Evolutionary conservation across 2,329 filamentous ascomycete genomes (phyloP), one percentile per base, ranked within the genome.

Genomic region (Colletotrichum plurivorum): DNA sequence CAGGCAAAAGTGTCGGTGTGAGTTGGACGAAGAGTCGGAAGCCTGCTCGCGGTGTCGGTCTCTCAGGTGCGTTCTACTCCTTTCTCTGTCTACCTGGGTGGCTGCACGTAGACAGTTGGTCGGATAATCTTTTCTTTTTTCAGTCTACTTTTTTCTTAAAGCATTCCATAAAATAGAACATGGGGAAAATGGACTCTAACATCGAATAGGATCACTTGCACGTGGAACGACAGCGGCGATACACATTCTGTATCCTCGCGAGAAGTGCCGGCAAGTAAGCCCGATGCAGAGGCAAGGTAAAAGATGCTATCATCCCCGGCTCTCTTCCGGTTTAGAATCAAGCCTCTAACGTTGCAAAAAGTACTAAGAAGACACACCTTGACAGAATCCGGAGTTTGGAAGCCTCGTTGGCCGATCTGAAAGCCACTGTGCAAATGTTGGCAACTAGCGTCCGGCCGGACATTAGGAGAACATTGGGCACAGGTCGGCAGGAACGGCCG

Each of bases 1-100:
- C 15, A 69, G 66, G 56, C 66, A 70, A 25, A 71, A 71, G 48
- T 71, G 69, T 45, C 54, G 62, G 16, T 71, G 69, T 18, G 69
- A 71, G 25, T 51, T 70, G 2, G 69, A 71, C 16, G 57, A 65
- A 41, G 61, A 71, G 20, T 69, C 67, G 22, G 66, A 69, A 27
- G 45, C 62, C 36, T 71, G 69, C n/a, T 55, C 66, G 48, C 62
- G 69, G 49, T 71, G 69, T 36, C 69, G 62, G 8, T 67, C 67
- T 36, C 54, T 71, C 10, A 60, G 69, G 69, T 70, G 61, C 39
- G 63, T 25, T 27, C n/a, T 62, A 22, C 10, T 18, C 9, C 45
- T n/a, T 48, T 48, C n/a, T 8, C 18, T 8, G 15, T 15, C 31
- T 9, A 10, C 31, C 10, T 36, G 9, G 9, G 10, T 36, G 8